Evolutionary conservation across 805 yeast genomes (phyloP).

Genomic region (Candida corydali): DNA sequence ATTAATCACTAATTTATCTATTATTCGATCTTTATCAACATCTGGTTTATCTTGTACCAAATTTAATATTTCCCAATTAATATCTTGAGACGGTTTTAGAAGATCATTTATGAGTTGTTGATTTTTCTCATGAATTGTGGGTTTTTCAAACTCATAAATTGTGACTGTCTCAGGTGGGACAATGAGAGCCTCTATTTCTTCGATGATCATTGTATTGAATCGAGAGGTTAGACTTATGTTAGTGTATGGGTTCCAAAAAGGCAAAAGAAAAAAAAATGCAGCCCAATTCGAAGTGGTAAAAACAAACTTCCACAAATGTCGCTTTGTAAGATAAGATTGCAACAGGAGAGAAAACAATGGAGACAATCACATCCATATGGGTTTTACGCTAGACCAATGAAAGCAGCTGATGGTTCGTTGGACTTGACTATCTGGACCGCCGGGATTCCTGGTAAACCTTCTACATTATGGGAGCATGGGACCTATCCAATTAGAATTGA

Average conservation of each 20-base stretch:
- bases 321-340: constrained; percentile 76
- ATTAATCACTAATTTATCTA: constrained; percentile 34
- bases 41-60: constrained; percentile 57
- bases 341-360: constrained; percentile 97
- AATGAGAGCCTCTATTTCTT: neutral
- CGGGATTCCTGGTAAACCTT: constrained; percentile 90
- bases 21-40: constrained; percentile 21
- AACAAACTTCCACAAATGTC: too few species aligned
- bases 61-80: constrained; percentile 71
- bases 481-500: constrained; percentile 75
- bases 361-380: constrained; percentile 98
- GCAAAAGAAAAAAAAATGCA: too few species aligned
- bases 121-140: constrained; percentile 2
- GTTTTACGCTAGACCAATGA: constrained; percentile 86
- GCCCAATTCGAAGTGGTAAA: too few species aligned
- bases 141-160: constrained; percentile 1
- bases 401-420: constrained; percentile 74
- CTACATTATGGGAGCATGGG: constrained; percentile 89
- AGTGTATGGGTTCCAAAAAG: too few species aligned
- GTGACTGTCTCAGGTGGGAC: constrained; percentile 9
- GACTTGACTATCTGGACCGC: constrained; percentile 88
- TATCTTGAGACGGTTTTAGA: constrained; percentile 56
- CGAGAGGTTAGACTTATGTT: too few species aligned
- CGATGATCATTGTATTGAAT: constrained; percentile 4
- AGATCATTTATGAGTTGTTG: constrained; percentile 32